Base-by-base conservation (phyloP, 139 green algal species). In the Chlamydomonas sphaeroides region DNA sequence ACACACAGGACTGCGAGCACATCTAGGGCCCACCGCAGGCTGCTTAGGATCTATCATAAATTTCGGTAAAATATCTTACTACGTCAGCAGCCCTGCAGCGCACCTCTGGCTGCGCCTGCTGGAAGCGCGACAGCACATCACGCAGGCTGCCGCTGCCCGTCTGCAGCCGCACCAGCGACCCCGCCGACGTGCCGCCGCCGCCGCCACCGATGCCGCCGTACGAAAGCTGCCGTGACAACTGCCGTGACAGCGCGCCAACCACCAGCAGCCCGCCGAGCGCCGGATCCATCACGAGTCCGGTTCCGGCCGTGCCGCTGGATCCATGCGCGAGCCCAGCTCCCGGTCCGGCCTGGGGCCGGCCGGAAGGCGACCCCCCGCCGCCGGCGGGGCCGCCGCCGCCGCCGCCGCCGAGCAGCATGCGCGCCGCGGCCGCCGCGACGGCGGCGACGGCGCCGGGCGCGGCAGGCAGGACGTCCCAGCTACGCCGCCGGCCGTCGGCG, bases 101-200 rank as follows among this genome's bases (percentile, higher is more conserved):
- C n/a, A n/a, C n/a, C 20, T 61, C 18, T 20, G 8, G 20, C 53
- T 63, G 56, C 56, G 70, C 59, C 26, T 65, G 62, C 8, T 82
- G 75, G 5, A 82, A 38, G 1, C 62, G 32, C 14, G 75, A 73
- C 59, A 82, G 75, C 75, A 82, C 75, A 25, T 82, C 75, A 0
- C 75, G 75, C 0, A 82, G 38, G 45, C 75, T 82, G 62, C 75
- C 75, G 41, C 75, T 82, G 61, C 75, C 75, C 2, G 75, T 82
- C 2, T 61, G 42, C 39, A 82, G 41, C 23, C 49, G 39, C 18
- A 72, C 23, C 7, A 82, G 61, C 23, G 75, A 82, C 14, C 14
- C 30, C 42, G 75, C 23, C n/a, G 30, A 41, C n/a, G 28, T 53
- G 39, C 30, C 15, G 62, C 62, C 36, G 63, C 17, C 56, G 39